Base-by-base conservation (phyloP, 2,329 filamentous ascomycete species). In the Pseudogymnoascus sp. region DNA sequence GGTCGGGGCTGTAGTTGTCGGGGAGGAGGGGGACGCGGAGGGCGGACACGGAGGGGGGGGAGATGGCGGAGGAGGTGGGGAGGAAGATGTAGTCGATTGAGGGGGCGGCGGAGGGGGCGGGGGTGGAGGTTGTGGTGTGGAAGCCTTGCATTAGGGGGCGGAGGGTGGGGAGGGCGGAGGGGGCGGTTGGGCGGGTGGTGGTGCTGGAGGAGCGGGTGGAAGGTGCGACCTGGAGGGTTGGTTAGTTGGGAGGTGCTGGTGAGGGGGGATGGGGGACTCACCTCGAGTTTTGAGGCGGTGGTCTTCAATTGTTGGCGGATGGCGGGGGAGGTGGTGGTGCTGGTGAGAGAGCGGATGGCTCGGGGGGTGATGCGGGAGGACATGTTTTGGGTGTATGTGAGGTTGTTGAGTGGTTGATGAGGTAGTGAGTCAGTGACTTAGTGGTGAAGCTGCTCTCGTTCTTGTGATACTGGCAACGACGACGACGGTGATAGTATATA, bases 131-230 rank as follows among this genome's bases (percentile, higher is more conserved):
- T 17, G 80, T 78, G 21, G 79, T 79, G 69, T 78, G 77, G 77
- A 87, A 87, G 71, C 82, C 83, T 76, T 87, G 85, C 84, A 87
- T 87, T 63, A 87, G 75, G 42, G 83, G 84, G 70, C 81, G 76
- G 64, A 76, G 66, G 69, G 75, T 61, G 69, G 69, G 64, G 68
- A 65, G 73, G 64, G 65, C 71, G 68, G 60, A 70, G 65, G 66
- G 73, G 73, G 65, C 79, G 75, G 66, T 68, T 40, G 68, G 68
- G 44, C 65, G 47, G 11, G 23, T 61, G 19, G 23, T 31, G 2
- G 65, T 65, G 35, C 66, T 72, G 66, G 76, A 70, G 65, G 68
- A 68, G 31, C 64, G 62, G 28, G 67, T 67, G 63, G 21, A n/a
- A n/a, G 68, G 10, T 21, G 26, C 26, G 26, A 26, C 3, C 26